Conservation (phyloP, 75 land plant species). For the Sequoiadendron giganteum region DNA sequence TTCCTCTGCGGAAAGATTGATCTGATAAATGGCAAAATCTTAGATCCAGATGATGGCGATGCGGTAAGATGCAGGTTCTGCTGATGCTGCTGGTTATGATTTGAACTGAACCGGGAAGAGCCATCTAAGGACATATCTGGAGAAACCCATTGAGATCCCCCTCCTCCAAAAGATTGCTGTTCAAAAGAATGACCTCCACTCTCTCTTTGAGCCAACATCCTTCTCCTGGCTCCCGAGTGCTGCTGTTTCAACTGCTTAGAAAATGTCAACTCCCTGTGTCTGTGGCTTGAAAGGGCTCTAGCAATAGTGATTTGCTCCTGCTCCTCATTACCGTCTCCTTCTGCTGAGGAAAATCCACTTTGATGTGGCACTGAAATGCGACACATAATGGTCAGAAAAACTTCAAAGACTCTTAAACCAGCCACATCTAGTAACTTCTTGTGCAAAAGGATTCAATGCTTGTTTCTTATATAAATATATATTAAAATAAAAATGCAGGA, state of each 20-base stretch:
- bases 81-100: conserved; percentile 7
- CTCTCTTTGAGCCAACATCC: conserved; percentile 11
- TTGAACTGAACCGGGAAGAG: conserved; percentile 11
- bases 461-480: too few species aligned
- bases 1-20: conserved; percentile 10
- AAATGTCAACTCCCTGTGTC: conserved; percentile 1
- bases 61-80: conserved; percentile 12
- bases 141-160: conserved; percentile 12
- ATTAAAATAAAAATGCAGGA: not conserved
- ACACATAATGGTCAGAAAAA: conserved; percentile 24
- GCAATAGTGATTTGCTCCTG: conserved; percentile 69
- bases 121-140: conserved; percentile 5
- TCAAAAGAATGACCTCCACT: conserved; percentile 8
- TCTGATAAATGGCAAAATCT: conserved; percentile 12
- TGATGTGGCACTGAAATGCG: conserved; percentile 24
- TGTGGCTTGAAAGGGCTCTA: conserved; percentile 25
- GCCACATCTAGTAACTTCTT: not conserved
- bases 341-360: conserved; percentile 49
- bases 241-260: conserved; percentile 10
- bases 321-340: conserved; percentile 63
- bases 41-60: conserved; percentile 13
- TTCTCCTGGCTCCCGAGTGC: conserved; percentile 7
- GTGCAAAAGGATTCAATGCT: not conserved
- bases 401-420: not conserved
- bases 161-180: not conserved